Base-by-base conservation (phyloP, 2,329 filamentous ascomycete species). In the Fusarium staphyleae region DNA sequence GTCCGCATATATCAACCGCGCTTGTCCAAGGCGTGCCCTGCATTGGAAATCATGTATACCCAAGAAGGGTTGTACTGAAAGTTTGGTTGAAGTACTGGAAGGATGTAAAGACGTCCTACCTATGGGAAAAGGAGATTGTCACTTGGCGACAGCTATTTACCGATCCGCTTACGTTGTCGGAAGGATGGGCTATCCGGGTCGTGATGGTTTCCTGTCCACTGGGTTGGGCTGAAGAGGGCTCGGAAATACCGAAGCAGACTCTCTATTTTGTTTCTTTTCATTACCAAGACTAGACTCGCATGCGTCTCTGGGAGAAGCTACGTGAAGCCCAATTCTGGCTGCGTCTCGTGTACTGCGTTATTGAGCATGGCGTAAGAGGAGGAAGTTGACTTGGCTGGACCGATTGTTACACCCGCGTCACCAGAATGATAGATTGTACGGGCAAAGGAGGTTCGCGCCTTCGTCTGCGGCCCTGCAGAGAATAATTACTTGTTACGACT, bases 401-500 rank as follows among this genome's bases (percentile, higher is more conserved):
- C 34, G 28, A 41, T 57, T 60, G 53, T 55, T 57, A 57, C 61
- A 66, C 44, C 55, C 45, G 52, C 57, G 60, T 65, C 61, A 66
- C 67, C 63, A 65, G 62, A 65, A 60, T 66, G 60, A 70, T 73
- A 72, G 71, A 74, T 71, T 73, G 68, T 69, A 72, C 61, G 70
- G 72, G 69, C 63, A 66, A 69, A 65, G 59, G 66, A 66, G 72
- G 72, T 72, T 74, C 71, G 65, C 71, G 59, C 69, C 69, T 69
- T 60, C 60, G 63, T 67, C 56, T 61, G 62, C 48, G 68, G 63
- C 63, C 65, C 64, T 62, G 56, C 62, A 66, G 62, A 66, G 63
- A 67, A 64, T 69, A 63, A 68, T 69, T 53, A 55, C 60, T 64
- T 69, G 65, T 65, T 70, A 63, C 58, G 63, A 66, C 57, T 65